phyloP scores from a whole-genome alignment of 768 basidiomycete genomes.

The Clitopilus hobsonii region DNA sequence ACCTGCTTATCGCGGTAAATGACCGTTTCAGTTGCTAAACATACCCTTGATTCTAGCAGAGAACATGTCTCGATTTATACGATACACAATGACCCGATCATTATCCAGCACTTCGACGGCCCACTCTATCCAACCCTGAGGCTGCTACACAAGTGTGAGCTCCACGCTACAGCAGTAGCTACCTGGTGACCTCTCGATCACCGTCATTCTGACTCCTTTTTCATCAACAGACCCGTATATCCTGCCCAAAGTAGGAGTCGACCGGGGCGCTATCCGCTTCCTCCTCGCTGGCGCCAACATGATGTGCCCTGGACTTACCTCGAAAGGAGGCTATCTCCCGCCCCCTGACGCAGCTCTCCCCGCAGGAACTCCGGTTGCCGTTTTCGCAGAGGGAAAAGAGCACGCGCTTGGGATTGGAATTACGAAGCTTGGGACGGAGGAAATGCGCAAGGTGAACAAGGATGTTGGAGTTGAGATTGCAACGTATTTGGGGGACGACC shows the following conservation, averaged over 20 bases:
- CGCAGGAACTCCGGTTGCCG: conserved; percentile 76
- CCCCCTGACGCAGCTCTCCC: conserved; percentile 63
- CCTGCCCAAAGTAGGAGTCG: conserved; percentile 83
- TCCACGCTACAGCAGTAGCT: conserved; percentile 2
- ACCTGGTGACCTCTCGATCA: conserved; percentile 2
- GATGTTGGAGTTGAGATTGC: conserved; percentile 85
- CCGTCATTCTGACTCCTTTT: conserved; percentile 4
- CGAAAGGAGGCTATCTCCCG: conserved; percentile 84
- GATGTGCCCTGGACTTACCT: conserved; percentile 98
- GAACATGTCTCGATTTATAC: conserved; percentile 95
- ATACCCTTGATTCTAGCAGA: conserved; percentile 55
- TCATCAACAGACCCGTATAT: conserved; percentile 74
- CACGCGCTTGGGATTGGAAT: conserved; percentile 85
- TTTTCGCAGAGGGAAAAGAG: conserved; percentile 95
- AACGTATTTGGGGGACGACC: conserved; percentile 84
- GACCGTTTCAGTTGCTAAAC: conserved; percentile 12
- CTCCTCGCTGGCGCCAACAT: conserved; percentile 90
- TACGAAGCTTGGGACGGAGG: conserved; percentile 78
- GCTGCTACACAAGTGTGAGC: conserved; percentile 87
- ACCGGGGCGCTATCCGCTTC: conserved; percentile 97
- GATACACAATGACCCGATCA: conserved; percentile 79
- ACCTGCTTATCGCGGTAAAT: background rate
- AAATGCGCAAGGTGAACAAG: conserved; percentile 88
- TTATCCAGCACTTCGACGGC: conserved; percentile 97
- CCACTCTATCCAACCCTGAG: conserved; percentile 87